These are phyloP conservation scores for Biscutella laevigata DNA, from an alignment of 441 rosid genomes.

Conservation along the genomic window DNA sequence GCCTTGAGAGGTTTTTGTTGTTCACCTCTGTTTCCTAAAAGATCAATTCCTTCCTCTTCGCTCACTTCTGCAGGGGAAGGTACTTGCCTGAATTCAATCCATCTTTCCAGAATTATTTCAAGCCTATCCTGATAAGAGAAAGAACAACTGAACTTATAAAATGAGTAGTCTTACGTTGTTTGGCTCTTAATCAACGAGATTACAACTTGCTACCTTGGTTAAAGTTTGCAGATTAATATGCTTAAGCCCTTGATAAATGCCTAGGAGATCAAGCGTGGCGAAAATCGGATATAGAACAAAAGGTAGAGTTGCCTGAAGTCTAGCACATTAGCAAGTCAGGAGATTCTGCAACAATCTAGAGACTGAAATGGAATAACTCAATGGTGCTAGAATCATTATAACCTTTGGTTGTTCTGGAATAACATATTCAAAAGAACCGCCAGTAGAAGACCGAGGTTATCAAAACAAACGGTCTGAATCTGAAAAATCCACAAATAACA, in stretches of 20 bases:
- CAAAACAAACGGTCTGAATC: constrained; percentile 25
- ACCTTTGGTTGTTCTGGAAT: constrained; percentile 20
- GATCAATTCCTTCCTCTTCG: constrained; percentile 58
- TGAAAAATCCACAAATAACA: not conserved
- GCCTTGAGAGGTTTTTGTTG: not conserved
- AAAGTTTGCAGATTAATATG: constrained; percentile 79
- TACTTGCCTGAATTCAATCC: constrained; percentile 54
- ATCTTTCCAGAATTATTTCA: constrained; percentile 62
- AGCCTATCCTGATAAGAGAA: constrained; percentile 58
- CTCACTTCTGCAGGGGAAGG: constrained; percentile 79
- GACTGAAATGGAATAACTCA: not conserved
- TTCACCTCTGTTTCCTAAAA: constrained; percentile 33
- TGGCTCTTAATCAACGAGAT: not conserved
- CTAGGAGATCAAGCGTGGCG: constrained; percentile 68
- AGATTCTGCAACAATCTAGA: not conserved
- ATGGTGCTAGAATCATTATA: not conserved
- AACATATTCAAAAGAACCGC: constrained; percentile 22
- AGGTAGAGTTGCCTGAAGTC: constrained; percentile 67
- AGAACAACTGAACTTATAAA: not conserved
- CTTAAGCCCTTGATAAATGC: constrained; percentile 81
- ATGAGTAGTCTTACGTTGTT: not conserved
- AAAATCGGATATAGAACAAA: constrained; percentile 68
- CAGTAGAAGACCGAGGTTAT: constrained; percentile 24
- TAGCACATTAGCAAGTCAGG: constrained; percentile 27
- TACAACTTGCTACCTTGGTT: constrained; percentile 53